These are phyloP conservation scores for Venturia pyrina DNA, from an alignment of 2,329 filamentous ascomycete genomes.

Conservation along the genomic window DNA sequence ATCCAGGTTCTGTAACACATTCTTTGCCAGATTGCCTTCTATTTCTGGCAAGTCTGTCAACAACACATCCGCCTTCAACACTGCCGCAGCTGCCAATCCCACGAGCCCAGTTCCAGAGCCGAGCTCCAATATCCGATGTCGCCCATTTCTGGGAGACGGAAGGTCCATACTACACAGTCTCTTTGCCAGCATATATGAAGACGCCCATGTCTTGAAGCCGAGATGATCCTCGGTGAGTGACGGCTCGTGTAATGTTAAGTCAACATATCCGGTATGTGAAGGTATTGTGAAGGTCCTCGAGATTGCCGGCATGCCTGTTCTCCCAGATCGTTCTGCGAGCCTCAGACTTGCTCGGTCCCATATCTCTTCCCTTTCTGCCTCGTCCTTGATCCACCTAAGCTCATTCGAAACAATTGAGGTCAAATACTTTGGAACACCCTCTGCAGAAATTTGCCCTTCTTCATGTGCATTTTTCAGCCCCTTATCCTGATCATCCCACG, in stretches of 20 bases:
- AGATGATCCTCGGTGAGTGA: conserved; percentile 79
- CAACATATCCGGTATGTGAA: conserved; percentile 34
- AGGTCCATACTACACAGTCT: conserved; percentile 42
- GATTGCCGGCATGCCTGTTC: conserved; percentile 56
- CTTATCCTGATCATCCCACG: conserved; percentile 46
- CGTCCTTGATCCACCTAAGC: conserved; percentile 58
- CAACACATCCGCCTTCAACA: conserved; percentile 56
- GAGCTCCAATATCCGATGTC: conserved; percentile 54
- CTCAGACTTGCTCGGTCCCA: conserved; percentile 74
- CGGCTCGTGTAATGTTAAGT: conserved; percentile 72
- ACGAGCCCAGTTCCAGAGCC: conserved; percentile 88
- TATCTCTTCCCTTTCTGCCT: conserved; percentile 55
- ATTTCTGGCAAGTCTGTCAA: conserved; percentile 83
- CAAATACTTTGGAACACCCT: conserved; percentile 54
- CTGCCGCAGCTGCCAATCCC: conserved; percentile 69
- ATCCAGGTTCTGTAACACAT: conserved; percentile 54
- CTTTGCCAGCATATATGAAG: conserved; percentile 74
- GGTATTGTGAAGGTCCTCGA: conserved; percentile 52
- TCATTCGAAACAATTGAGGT: conserved; percentile 57
- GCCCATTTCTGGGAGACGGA: conserved; percentile 7
- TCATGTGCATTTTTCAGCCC: not conserved
- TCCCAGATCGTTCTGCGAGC: conserved; percentile 76
- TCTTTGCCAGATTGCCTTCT: conserved; percentile 67
- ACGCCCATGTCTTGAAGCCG: conserved; percentile 92
- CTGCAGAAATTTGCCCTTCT: conserved; percentile 31